phyloP scores from a whole-genome alignment of 192 early-diverging fungal genomes.

The Chytriomyces sp. region DNA sequence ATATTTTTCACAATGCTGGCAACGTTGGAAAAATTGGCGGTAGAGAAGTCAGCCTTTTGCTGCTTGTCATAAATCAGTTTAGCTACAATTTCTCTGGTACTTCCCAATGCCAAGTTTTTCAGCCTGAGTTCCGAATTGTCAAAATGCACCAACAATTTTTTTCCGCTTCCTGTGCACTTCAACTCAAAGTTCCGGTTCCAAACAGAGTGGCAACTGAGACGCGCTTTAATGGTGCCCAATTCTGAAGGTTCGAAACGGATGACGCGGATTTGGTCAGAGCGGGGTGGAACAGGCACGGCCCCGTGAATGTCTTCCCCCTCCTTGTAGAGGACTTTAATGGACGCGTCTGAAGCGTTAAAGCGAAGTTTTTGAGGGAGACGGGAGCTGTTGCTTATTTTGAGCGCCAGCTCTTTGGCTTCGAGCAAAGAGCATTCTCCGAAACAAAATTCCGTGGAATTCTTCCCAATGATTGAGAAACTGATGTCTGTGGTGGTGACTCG shows the following conservation, averaged over 20 bases:
- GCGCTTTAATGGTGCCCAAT: constrained; percentile 1
- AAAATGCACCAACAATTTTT: constrained; percentile 2
- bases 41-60: neutral
- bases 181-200: constrained; percentile 37
- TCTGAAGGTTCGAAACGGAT: constrained; percentile 34
- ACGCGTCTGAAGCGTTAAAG: constrained; percentile 9
- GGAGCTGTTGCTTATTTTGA: constrained; percentile 32
- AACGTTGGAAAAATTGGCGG: constrained; percentile 9
- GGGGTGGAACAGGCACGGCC: constrained; percentile 5
- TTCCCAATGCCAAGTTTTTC: constrained; percentile 12
- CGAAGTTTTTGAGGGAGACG: constrained; percentile 25
- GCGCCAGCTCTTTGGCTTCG: constrained; percentile 22
- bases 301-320: constrained; percentile 3
- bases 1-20: constrained; percentile 21
- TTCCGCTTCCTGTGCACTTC: constrained; percentile 21
- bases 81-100: neutral
- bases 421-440: constrained; percentile 19
- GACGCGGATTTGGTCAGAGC: neutral
- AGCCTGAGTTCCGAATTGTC: constrained; percentile 19
- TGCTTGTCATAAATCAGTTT: neutral
- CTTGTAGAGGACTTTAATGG: constrained; percentile 17
- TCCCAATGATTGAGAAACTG: constrained; percentile 14
- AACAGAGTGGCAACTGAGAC: constrained; percentile 25
- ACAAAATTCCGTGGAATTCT: neutral
- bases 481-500: constrained; percentile 32